phyloP scores from a whole-genome alignment of 2,329 filamentous ascomycete species.

The Fusarium cicatricum region DNA sequence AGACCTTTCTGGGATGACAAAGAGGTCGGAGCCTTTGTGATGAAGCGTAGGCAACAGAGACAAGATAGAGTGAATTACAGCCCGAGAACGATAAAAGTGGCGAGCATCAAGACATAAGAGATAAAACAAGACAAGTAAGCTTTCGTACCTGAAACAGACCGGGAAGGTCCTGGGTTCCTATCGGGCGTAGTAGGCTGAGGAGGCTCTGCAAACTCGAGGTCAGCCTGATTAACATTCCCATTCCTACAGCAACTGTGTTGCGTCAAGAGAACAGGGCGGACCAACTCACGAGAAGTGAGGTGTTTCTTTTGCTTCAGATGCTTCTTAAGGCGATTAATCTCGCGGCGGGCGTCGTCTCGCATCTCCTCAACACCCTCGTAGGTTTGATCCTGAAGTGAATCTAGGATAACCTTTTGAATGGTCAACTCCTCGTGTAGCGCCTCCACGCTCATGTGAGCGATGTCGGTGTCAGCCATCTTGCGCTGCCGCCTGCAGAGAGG shows the following conservation, averaged over 20 bases:
- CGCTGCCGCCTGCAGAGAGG: conserved; percentile 12
- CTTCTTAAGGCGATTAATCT: conserved; percentile 47
- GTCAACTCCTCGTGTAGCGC: conserved; percentile 52
- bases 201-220: conserved; percentile 1
- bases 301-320: conserved; percentile 34
- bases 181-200: conserved; percentile 1
- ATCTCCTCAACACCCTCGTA: conserved; percentile 45
- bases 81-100: neutral
- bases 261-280: neutral
- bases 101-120: neutral
- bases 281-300: conserved; percentile 9
- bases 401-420: conserved; percentile 53
- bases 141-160: conserved; percentile 25
- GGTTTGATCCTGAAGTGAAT: conserved; percentile 47
- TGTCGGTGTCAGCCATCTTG: conserved; percentile 26
- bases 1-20: too few species aligned
- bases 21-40: neutral
- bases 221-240: conserved; percentile 3
- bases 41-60: neutral
- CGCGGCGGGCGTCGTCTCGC: conserved; percentile 36
- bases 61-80: neutral
- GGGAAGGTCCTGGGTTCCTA: neutral
- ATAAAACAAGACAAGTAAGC: neutral
- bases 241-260: conserved; percentile 6
- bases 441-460: conserved; percentile 34